phyloP scores from a whole-genome alignment of 2,329 filamentous ascomycete species.

The Calonectria ilicicola region DNA sequence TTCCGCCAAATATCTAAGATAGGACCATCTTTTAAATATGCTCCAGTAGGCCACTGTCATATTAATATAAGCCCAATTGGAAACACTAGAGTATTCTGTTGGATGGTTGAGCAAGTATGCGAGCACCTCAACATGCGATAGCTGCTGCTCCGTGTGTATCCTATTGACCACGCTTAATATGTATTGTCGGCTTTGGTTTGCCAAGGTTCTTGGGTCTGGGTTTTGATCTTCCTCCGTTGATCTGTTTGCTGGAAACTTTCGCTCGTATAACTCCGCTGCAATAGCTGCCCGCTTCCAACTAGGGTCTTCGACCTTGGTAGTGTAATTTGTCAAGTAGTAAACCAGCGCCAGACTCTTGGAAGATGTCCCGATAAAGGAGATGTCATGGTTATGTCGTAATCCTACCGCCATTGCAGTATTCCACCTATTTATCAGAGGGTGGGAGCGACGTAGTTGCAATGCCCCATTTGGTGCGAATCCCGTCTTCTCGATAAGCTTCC shows the following conservation, averaged over 20 bases:
- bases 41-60: conserved; percentile 7
- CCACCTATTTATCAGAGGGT: conserved; percentile 11
- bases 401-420: background rate
- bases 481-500: background rate
- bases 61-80: conserved; percentile 14
- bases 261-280: background rate
- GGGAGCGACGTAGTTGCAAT: background rate
- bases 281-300: background rate
- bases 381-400: conserved; percentile 13
- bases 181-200: no score
- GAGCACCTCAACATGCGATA: conserved; percentile 10
- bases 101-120: background rate
- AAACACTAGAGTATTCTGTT: conserved; percentile 2
- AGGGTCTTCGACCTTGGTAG: background rate
- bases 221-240: no score
- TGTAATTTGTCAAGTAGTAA: conserved; percentile 8
- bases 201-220: no score
- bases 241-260: no score
- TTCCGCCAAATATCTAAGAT: background rate
- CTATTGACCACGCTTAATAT: conserved; percentile 9
- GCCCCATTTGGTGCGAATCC: background rate
- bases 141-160: background rate
- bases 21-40: background rate
- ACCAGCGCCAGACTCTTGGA: conserved; percentile 11
- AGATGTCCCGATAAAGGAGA: conserved; percentile 17